A percentile compares a stretch with the other conserved stretches of the same genome.
phyloP scores from a whole-genome alignment of 306 rosid genomes.

The Lablab purpureus region DNA sequence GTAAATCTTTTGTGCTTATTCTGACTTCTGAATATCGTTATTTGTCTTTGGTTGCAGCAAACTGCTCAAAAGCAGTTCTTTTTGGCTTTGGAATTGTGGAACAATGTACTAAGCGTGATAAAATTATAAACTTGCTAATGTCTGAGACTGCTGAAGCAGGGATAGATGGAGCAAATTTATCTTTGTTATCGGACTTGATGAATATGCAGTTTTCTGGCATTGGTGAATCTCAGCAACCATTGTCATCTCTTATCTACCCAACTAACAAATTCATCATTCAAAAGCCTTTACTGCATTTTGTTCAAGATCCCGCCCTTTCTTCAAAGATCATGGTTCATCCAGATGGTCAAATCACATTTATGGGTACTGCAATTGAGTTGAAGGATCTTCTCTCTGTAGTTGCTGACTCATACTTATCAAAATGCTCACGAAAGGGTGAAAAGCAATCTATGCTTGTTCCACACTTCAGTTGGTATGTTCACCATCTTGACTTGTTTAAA shows the following conservation, averaged over 20 bases:
- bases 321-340: slow-evolving; percentile 68
- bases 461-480: slow-evolving; percentile 65
- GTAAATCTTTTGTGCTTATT: slow-evolving; percentile 23
- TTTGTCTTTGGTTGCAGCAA: slow-evolving; percentile 58
- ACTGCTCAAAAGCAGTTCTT: slow-evolving; percentile 54
- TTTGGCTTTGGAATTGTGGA: slow-evolving; percentile 74
- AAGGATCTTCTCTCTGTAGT: slow-evolving; percentile 76
- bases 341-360: slow-evolving; percentile 72
- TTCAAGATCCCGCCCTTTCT: slow-evolving; percentile 63
- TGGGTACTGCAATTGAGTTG: slow-evolving; percentile 68
- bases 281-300: slow-evolving; percentile 64
- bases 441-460: slow-evolving; percentile 74
- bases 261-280: slow-evolving; percentile 52
- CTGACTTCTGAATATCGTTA: slow-evolving; percentile 37
- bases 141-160: slow-evolving; percentile 63
- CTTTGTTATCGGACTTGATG: slow-evolving; percentile 61
- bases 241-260: slow-evolving; percentile 66
- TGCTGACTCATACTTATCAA: slow-evolving; percentile 68
- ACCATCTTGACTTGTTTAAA: slow-evolving; percentile 12
- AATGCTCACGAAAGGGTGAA: slow-evolving; percentile 53
- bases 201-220: slow-evolving; percentile 54
- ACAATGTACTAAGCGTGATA: slow-evolving; percentile 64
- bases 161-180: slow-evolving; percentile 51
- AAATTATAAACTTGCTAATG: slow-evolving; percentile 62
- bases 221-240: slow-evolving; percentile 47